Base-by-base conservation (phyloP, 2,329 filamentous ascomycete genomes). In the Fusarium sp. region DNA sequence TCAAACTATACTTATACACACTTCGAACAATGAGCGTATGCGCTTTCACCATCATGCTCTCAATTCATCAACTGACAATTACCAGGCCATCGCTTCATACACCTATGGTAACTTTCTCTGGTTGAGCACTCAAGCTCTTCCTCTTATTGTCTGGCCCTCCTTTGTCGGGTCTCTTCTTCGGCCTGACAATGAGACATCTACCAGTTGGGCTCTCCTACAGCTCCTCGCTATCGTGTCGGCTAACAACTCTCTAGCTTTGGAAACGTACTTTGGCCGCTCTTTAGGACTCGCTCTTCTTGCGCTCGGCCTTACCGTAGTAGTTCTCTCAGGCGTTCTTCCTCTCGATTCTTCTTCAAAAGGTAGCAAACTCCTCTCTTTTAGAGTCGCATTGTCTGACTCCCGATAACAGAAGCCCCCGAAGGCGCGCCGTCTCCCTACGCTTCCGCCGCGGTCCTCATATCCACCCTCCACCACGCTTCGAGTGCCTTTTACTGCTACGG, bases 181-280 rank as follows among this genome's bases (percentile, higher is more conserved):
- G 2, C 70, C 77, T 1, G 80, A 82, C 28, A 75, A 79, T 59
- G 78, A 81, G 19, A 64, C 71, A 21, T 71, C 79, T 19, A 82
- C 77, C 60, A 65, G 83, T 84, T 40, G 46, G 81, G 21, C 12
- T 30, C 7, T 23, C 15, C 16, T 15, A 13, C 25, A 25, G 4
- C 30, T 13, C 6, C n/a, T 6, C 5, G 32, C 44, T 18, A 38
- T 21, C 21, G 23, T 58, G 37, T 19, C 25, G 33, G 60, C 44
- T 62, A 63, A 63, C 33, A 47, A 21, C 32, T n/a, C 83, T 42
- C n/a, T n/a, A 78, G 77, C 68, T 30, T 85, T 94, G 37, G 92
- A 95, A 81, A 83, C 88, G 63, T 96, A 96, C 86, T 91, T 95
- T 80, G 90, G 90, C 58, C 92, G 93, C 46, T 89, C 88, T 33